Conservation (phyloP, 148 eudicot species). For the Simmondsia chinensis region DNA sequence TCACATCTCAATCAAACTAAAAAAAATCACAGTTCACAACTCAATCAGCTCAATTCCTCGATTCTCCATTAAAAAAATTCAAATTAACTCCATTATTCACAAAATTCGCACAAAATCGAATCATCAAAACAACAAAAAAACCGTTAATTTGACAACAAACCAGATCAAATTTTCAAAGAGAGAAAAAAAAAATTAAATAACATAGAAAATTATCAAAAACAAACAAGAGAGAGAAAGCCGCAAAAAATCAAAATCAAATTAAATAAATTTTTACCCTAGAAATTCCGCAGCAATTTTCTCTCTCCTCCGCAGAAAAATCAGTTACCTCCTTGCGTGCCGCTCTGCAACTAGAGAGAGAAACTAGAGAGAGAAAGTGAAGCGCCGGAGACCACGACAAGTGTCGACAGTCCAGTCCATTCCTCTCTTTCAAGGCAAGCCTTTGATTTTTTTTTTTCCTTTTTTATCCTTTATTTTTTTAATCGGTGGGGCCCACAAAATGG, state of each 20-base stretch:
- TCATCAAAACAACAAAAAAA: neutral
- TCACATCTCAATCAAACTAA: no score
- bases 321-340: neutral
- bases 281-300: neutral
- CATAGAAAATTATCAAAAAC: neutral
- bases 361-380: neutral
- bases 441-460: neutral
- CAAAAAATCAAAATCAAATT: neutral
- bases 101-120: neutral
- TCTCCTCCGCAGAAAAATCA: no score
- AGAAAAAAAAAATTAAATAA: neutral
- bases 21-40: neutral
- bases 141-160: neutral
- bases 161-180: neutral
- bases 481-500: conserved; percentile 11
- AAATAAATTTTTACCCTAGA: neutral
- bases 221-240: neutral
- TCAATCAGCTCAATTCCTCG: neutral
- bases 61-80: neutral
- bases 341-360: neutral
- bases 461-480: neutral
- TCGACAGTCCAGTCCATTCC: conserved; percentile 18
- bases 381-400: conserved; percentile 24
- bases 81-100: neutral
- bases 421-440: neutral